Evolutionary conservation across 176 grass and related monocot genomes (phyloP).

Genomic region (Carex scoparia): DNA sequence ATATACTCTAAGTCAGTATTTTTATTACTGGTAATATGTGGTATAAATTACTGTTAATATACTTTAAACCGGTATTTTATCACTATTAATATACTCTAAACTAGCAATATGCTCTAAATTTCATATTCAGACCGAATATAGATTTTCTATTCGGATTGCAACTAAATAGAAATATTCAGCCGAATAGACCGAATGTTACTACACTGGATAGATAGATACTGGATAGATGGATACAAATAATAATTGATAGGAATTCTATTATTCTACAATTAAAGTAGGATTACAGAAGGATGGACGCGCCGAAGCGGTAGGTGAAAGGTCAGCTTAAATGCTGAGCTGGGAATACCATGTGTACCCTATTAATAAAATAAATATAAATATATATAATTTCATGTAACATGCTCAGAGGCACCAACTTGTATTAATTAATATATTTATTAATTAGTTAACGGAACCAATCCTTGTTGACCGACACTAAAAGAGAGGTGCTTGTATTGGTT

Average conservation of each 20-base stretch:
- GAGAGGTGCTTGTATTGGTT: background rate
- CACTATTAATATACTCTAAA: too few species aligned
- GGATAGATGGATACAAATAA: too few species aligned
- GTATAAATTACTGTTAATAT: too few species aligned
- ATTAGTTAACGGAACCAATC: background rate
- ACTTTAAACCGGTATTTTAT: too few species aligned
- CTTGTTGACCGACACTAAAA: conserved; percentile 2
- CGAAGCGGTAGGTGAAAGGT: background rate
- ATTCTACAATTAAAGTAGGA: background rate
- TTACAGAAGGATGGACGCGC: background rate
- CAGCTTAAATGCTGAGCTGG: conserved; percentile 10
- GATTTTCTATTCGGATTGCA: too few species aligned
- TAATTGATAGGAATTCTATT: background rate
- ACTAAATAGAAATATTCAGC: too few species aligned
- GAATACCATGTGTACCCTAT: background rate
- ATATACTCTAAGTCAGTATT: too few species aligned
- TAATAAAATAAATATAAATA: background rate
- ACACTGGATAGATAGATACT: too few species aligned
- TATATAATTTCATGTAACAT: background rate
- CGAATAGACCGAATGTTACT: too few species aligned
- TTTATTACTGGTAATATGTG: too few species aligned
- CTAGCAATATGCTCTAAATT: too few species aligned
- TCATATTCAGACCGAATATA: too few species aligned
- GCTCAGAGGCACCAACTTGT: background rate
- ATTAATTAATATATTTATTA: background rate